These are phyloP conservation scores for Agaricales sp. DNA, from an alignment of 1,284 basidiomycete genomes.

Conservation along the genomic window DNA sequence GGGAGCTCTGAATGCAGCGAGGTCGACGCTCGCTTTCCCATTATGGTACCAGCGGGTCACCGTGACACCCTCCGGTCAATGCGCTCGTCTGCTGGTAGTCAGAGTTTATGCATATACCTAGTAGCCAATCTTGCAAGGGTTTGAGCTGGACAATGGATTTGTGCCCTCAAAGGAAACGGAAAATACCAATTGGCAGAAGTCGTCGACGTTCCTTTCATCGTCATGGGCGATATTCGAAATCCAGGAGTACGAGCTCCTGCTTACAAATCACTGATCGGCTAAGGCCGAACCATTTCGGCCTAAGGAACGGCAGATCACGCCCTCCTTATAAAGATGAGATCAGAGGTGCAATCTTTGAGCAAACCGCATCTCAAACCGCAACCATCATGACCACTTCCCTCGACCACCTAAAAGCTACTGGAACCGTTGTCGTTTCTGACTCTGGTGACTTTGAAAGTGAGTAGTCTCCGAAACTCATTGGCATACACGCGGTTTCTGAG, in stretches of 20 bases:
- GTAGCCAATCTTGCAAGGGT: no score
- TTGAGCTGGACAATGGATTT: no score
- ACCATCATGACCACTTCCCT: slow-evolving; percentile 78
- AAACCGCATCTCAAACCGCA: no score
- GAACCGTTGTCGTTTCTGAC: slow-evolving; percentile 92
- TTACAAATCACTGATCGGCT: not conserved
- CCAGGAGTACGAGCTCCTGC: not conserved
- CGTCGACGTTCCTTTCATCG: not conserved
- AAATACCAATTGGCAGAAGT: not conserved
- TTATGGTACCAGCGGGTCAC: no score
- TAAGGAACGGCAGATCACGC: not conserved
- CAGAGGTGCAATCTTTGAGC: no score
- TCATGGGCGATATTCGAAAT: not conserved
- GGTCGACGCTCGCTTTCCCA: no score
- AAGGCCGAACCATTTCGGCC: not conserved
- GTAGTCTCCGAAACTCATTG: slow-evolving; percentile 16
- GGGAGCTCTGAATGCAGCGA: no score
- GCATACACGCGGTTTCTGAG: slow-evolving; percentile 5
- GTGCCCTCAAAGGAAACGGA: no score
- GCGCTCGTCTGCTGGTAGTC: no score
- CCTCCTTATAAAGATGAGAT: no score
- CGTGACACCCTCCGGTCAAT: no score
- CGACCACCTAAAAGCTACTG: slow-evolving; percentile 81
- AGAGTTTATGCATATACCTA: no score
- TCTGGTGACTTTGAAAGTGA: slow-evolving; percentile 80